phyloP scores from a whole-genome alignment of 2,329 filamentous ascomycete genomes.

The Thielaviopsis populi region DNA sequence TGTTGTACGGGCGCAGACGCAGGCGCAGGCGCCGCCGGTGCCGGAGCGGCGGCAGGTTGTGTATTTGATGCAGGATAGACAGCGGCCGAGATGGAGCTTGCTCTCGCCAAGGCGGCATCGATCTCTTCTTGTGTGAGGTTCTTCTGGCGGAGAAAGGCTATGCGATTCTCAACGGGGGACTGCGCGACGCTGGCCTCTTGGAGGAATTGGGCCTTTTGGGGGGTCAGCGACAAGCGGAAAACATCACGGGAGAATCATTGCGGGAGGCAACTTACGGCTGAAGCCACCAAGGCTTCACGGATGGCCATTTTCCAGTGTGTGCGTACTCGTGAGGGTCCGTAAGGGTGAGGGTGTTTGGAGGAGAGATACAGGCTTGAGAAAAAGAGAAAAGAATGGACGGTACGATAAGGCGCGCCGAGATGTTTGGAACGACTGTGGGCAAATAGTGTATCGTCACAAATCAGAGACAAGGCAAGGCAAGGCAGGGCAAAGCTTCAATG shows the following conservation, averaged over 20 bases:
- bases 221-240: constrained; percentile 18
- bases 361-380: too few species aligned
- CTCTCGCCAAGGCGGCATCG: constrained; percentile 64
- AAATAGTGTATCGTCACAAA: not conserved
- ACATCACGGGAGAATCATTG: not conserved
- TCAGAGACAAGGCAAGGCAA: not conserved
- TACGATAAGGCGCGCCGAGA: constrained; percentile 8
- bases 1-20: constrained; percentile 35
- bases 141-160: constrained; percentile 89
- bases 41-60: constrained; percentile 40
- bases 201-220: constrained; percentile 45
- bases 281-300: constrained; percentile 82
- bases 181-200: constrained; percentile 84
- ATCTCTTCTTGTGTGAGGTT: constrained; percentile 96
- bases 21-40: constrained; percentile 53
- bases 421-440: not conserved
- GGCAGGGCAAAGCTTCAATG: not conserved
- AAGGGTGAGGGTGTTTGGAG: not conserved
- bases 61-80: not conserved
- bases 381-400: constrained; percentile 7
- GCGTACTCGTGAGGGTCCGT: not conserved
- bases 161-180: constrained; percentile 80
- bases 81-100: constrained; percentile 45
- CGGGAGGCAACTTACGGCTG: constrained; percentile 43
- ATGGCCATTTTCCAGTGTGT: constrained; percentile 52